Evolutionary conservation across 768 basidiomycete species (phyloP).

Genomic region (Solioccasus polychromus): DNA sequence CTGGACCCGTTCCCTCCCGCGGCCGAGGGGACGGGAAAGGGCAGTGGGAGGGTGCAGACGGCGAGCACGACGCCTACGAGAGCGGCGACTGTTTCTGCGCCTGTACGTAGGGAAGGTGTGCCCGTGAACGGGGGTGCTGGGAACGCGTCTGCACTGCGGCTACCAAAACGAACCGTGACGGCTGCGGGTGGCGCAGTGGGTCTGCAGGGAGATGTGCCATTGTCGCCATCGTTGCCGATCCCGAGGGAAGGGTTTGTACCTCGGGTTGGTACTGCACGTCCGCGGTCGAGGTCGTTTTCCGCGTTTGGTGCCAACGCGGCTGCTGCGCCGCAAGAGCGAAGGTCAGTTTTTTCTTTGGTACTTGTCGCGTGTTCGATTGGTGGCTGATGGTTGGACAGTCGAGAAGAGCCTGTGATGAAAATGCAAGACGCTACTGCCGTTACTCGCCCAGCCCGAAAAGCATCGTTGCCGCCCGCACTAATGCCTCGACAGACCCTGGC

Average conservation of each 20-base stretch:
- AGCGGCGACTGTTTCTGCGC: conserved; percentile 32
- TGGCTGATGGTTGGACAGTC: conserved; percentile 12
- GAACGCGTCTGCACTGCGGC: conserved; percentile 2
- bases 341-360: conserved; percentile 11
- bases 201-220: background rate
- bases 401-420: conserved; percentile 23
- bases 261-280: conserved; percentile 45
- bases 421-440: background rate
- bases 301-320: conserved; percentile 48
- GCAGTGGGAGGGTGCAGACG: background rate
- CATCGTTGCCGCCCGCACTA: conserved; percentile 21
- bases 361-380: background rate
- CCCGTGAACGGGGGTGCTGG: background rate
- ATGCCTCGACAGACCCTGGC: conserved; percentile 16
- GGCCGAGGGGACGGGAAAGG: conserved; percentile 6
- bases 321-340: background rate
- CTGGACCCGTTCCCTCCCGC: conserved; percentile 45
- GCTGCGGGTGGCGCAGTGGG: background rate
- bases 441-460: conserved; percentile 1
- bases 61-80: conserved; percentile 18
- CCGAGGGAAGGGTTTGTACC: conserved; percentile 68
- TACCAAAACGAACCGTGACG: conserved; percentile 21
- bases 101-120: conserved; percentile 17
- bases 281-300: conserved; percentile 72
- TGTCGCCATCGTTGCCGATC: conserved; percentile 26